Evolutionary conservation across 2,329 filamentous ascomycete species (phyloP), one percentile per base, ranked within the genome.

Genomic region (Phaeosphaeria sp.): DNA sequence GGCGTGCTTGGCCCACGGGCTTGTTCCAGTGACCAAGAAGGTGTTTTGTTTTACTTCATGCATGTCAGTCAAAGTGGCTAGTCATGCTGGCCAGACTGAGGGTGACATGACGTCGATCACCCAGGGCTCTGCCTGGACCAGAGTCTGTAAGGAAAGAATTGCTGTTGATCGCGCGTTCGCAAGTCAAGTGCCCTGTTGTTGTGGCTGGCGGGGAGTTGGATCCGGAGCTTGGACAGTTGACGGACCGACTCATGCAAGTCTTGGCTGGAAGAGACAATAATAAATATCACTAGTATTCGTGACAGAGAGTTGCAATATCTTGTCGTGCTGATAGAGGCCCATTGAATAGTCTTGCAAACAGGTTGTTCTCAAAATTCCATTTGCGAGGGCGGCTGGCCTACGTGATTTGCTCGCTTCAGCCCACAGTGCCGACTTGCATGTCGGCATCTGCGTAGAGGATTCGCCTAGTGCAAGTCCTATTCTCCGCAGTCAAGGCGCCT

Each of bases 131-230:
- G 15, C 10, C 13, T n/a, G 6, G 25, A 17, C 41, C 23, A 48
- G 18, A 33, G 36, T n/a, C 15, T 23, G 44, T 49, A 23, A 15
- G 50, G 54, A 25, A 52, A 52, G 18, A 39, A 21, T 36, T 44
- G 7, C 46, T 25, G 54, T 43, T 43, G 54, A 53, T 56, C 54
- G 15, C 39, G 17, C 3, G 30, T 36, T 36, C 30, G n/a, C 23
- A 20, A 10, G 15, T 27, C 36, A 21, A 42, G 30, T 22, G 22
- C 21, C 27, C 9, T 50, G 46, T 33, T 18, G 30, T 20, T 41
- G 46, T 49, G 46, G 55, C 41, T 51, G 27, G 20, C 55, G 50
- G 55, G 42, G 18, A 22, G n/a, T 27, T 27, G 44, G 39, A 4
- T 4, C 22, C 13, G 20, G 48, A 7, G 22, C 44, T 41, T 57